Evolutionary conservation across 164 flowering plant genomes (phyloP).

Genomic region (Magnolia kwangsiensis): DNA sequence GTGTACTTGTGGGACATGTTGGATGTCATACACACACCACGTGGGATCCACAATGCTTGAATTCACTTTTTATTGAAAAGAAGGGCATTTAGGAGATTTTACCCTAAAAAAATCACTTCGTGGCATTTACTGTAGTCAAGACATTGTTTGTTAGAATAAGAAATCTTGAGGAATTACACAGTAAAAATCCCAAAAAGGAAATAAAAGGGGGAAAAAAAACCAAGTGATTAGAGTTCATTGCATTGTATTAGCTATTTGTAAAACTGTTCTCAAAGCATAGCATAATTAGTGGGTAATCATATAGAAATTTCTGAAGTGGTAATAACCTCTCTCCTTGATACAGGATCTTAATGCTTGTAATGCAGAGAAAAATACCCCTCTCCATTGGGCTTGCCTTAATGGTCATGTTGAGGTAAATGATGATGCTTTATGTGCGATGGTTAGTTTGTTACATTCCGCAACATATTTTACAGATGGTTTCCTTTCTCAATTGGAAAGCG

Average conservation of each 20-base stretch:
- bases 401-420: constrained; percentile 33
- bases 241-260: not conserved
- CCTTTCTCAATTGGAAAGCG: not conserved
- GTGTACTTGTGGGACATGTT: no score
- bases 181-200: no score
- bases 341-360: constrained; percentile 79
- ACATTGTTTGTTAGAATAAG: no score
- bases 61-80: no score
- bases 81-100: no score
- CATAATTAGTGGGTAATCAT: not conserved
- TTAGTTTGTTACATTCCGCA: not conserved
- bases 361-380: constrained; percentile 81
- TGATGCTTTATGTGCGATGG: not conserved
- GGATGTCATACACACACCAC: no score
- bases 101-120: no score
- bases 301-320: not conserved
- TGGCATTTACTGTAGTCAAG: no score
- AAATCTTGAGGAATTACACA: no score
- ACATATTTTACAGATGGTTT: not conserved
- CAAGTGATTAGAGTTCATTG: not conserved
- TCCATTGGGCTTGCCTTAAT: constrained; percentile 95
- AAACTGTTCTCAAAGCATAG: not conserved
- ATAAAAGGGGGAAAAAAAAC: no score
- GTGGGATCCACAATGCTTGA: no score
- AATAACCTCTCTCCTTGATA: constrained; percentile 2